These are phyloP conservation scores for Brettanomyces custersianus DNA, from an alignment of 805 yeast species.

Conservation along the genomic window DNA sequence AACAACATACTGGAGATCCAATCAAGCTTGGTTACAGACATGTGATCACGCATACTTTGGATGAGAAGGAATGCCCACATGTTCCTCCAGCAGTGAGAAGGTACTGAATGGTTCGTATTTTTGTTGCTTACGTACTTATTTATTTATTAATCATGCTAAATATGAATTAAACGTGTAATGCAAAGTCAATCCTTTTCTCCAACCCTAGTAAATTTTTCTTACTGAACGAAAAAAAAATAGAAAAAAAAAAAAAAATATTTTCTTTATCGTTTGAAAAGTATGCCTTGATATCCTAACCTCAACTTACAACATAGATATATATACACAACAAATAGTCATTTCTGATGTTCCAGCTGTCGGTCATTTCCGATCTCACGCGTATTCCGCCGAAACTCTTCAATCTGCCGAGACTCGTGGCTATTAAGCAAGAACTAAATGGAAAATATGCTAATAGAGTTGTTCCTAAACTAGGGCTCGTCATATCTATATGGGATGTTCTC, in stretches of 20 bases:
- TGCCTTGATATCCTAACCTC: too few species aligned
- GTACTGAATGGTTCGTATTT: constrained; percentile 30
- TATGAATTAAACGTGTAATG: too few species aligned
- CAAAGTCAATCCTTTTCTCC: too few species aligned
- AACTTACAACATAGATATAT: not conserved
- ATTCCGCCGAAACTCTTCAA: constrained; percentile 81
- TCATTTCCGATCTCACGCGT: constrained; percentile 75
- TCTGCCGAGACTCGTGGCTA: constrained; percentile 60
- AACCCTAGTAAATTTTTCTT: too few species aligned
- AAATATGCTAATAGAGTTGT: constrained; percentile 84
- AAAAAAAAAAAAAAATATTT: too few species aligned
- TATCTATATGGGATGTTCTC: constrained; percentile 76
- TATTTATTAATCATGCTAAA: not conserved
- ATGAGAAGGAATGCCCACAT: constrained; percentile 85
- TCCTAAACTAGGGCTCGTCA: constrained; percentile 74
- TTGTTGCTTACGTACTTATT: constrained; percentile 1
- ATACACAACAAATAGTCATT: not conserved
- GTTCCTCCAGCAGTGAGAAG: constrained; percentile 97
- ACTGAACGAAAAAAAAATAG: too few species aligned
- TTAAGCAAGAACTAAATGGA: constrained; percentile 70
- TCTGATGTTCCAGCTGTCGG: constrained; percentile 78
- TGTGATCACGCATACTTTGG: constrained; percentile 77
- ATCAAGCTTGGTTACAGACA: constrained; percentile 77
- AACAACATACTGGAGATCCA: constrained; percentile 57
- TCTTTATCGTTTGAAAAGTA: too few species aligned